phyloP scores from a whole-genome alignment of 768 basidiomycete genomes.

The Agaricus sinodeliciosus region DNA sequence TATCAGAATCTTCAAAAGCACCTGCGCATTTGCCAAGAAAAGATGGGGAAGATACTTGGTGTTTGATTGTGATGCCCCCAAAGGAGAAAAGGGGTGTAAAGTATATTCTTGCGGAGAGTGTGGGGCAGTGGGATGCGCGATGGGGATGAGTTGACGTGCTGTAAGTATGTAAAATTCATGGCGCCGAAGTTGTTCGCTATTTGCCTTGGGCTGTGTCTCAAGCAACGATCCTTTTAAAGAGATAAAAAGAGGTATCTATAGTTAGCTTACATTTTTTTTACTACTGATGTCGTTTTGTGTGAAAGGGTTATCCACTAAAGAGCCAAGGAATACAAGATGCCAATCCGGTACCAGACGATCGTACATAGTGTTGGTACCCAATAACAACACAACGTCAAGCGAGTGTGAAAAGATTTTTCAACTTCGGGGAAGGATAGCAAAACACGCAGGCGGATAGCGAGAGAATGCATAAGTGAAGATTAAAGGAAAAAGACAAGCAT shows the following conservation, averaged over 20 bases:
- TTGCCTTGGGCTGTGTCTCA: neutral
- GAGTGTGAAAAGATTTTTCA: conserved; percentile 9
- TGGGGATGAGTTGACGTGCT: conserved; percentile 22
- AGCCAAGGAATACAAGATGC: neutral
- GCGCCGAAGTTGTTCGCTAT: neutral
- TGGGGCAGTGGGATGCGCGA: conserved; percentile 31
- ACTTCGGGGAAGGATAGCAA: neutral
- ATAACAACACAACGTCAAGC: conserved; percentile 11
- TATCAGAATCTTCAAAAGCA: no score
- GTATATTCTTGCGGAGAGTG: conserved; percentile 43
- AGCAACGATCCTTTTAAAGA: neutral
- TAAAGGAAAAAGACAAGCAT: neutral
- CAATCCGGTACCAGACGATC: conserved; percentile 1
- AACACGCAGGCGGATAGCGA: conserved; percentile 1
- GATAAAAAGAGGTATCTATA: neutral
- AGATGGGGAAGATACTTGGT: conserved; percentile 51
- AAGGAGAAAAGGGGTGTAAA: conserved; percentile 7
- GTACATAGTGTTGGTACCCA: neutral
- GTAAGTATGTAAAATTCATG: neutral
- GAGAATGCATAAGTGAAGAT: conserved; percentile 1
- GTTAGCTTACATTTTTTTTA: no score
- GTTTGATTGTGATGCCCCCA: conserved; percentile 29
- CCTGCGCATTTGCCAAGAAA: conserved; percentile 38
- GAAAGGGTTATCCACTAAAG: neutral
- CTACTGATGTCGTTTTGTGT: neutral